phyloP scores from a whole-genome alignment of 2,329 filamentous ascomycete species.

The Botrytis squamosa region DNA sequence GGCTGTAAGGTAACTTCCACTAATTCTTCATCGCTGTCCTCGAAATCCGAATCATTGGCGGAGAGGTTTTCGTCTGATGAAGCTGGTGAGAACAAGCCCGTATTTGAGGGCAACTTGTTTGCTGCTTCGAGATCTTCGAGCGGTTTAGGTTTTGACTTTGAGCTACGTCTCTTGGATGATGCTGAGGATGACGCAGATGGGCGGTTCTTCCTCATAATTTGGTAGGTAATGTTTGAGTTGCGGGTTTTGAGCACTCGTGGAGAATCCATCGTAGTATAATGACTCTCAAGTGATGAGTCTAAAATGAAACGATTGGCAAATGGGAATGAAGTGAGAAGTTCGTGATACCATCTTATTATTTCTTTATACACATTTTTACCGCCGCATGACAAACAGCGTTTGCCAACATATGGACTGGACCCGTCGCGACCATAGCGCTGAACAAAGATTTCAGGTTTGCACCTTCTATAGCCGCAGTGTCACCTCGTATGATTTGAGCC shows the following conservation, averaged over 20 bases:
- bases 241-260: constrained; percentile 1
- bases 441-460: neutral
- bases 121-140: neutral
- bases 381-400: neutral
- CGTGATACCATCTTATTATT: neutral
- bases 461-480: neutral
- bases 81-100: neutral
- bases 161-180: neutral
- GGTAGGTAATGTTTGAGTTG: constrained; percentile 11
- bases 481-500: neutral
- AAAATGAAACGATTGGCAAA: neutral
- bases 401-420: constrained; percentile 4
- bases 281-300: neutral
- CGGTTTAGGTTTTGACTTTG: neutral
- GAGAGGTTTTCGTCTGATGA: neutral
- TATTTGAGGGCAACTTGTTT: neutral
- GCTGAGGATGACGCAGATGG: neutral
- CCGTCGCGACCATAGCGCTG: neutral
- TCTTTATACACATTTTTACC: constrained; percentile 12
- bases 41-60: neutral
- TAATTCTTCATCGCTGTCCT: constrained; percentile 10
- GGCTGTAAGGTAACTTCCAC: neutral
- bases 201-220: neutral
- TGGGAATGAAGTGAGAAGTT: neutral
- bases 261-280: neutral